Conservation (phyloP, 352 stramenopile species). For the Elongisporangium prolatum region DNA sequence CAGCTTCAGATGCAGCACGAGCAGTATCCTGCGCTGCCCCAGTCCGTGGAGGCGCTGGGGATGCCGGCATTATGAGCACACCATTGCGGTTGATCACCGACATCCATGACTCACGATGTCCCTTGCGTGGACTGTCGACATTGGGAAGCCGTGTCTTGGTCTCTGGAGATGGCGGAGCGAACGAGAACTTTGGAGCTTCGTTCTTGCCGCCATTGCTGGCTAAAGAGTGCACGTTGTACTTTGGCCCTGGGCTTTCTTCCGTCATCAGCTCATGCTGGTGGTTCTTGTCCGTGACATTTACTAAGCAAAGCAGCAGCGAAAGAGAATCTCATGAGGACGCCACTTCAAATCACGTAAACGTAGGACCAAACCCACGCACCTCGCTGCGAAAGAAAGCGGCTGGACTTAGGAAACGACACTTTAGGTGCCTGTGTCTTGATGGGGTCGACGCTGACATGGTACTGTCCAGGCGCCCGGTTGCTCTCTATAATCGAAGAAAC, state of each 20-base stretch:
- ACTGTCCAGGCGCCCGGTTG: slow-evolving; percentile 57
- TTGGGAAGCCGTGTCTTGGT: slow-evolving; percentile 49
- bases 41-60: slow-evolving; percentile 13
- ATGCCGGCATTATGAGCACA: slow-evolving; percentile 67
- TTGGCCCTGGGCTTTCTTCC: slow-evolving; percentile 70
- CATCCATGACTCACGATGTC: slow-evolving; percentile 75
- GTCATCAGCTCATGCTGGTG: slow-evolving; percentile 78
- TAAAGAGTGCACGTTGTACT: slow-evolving; percentile 73
- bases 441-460: slow-evolving; percentile 61
- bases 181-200: slow-evolving; percentile 54
- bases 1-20: slow-evolving; percentile 9
- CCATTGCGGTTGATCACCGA: slow-evolving; percentile 81
- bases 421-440: slow-evolving; percentile 60
- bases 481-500: slow-evolving; percentile 28
- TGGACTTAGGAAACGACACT: slow-evolving; percentile 75
- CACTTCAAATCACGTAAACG: neutral
- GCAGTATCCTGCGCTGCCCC: slow-evolving; percentile 1
- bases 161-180: slow-evolving; percentile 46
- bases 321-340: neutral
- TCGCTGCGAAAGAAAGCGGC: slow-evolving; percentile 79
- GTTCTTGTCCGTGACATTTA: slow-evolving; percentile 53
- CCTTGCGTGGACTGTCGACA: slow-evolving; percentile 43
- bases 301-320: slow-evolving; percentile 19
- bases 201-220: slow-evolving; percentile 48
- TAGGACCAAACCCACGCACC: slow-evolving; percentile 18